phyloP scores from a whole-genome alignment of 2,329 filamentous ascomycete species.

The Penicillium sp. region DNA sequence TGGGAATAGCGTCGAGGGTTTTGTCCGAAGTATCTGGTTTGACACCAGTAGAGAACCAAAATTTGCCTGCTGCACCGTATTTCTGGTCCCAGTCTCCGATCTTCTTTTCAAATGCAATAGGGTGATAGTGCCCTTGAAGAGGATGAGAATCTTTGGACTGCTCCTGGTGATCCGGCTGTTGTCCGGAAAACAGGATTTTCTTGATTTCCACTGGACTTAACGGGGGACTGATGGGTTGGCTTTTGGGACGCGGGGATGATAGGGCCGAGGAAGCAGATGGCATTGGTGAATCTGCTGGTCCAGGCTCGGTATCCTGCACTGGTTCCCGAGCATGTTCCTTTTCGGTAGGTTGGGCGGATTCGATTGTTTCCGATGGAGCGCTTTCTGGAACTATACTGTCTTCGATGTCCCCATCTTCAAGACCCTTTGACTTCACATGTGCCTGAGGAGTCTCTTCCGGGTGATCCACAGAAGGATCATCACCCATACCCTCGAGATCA shows the following conservation, averaged over 20 bases:
- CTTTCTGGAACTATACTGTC: slow-evolving; percentile 5
- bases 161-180: slow-evolving; percentile 5
- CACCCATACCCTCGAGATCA: slow-evolving; percentile 30
- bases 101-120: slow-evolving; percentile 51
- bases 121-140: slow-evolving; percentile 50
- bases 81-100: slow-evolving; percentile 52
- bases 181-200: slow-evolving; percentile 45
- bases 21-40: slow-evolving; percentile 5
- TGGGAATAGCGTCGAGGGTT: slow-evolving; percentile 33
- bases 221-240: slow-evolving; percentile 39
- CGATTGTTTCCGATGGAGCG: background rate
- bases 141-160: slow-evolving; percentile 9
- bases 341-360: background rate
- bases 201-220: slow-evolving; percentile 42
- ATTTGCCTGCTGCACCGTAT: slow-evolving; percentile 51
- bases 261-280: slow-evolving; percentile 2
- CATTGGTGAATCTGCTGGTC: slow-evolving; percentile 4
- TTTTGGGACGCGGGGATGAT: slow-evolving; percentile 17
- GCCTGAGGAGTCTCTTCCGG: slow-evolving; percentile 14
- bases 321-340: background rate
- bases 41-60: slow-evolving; percentile 33
- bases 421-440: slow-evolving; percentile 7
- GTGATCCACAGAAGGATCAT: slow-evolving; percentile 13
- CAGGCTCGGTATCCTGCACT: background rate
- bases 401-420: slow-evolving; percentile 9